Base-by-base conservation (phyloP, 164 flowering plant genomes). In the Hamamelis virginiana region DNA sequence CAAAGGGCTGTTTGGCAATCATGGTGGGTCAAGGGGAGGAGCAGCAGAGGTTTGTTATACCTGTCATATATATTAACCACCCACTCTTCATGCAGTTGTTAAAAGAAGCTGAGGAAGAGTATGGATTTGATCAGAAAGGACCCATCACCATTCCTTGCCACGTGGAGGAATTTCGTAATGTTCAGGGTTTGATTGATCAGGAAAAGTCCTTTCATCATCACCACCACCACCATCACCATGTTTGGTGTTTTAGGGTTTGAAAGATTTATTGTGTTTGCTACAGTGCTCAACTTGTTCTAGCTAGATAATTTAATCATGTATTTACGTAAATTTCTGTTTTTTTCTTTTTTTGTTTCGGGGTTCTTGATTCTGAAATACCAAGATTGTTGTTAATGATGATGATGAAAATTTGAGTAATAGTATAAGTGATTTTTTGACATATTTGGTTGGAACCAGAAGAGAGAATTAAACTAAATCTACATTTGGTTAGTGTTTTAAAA, bases 71-170 rank as follows among this genome's bases (percentile, higher is more conserved):
- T 62, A 60, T 88, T 15, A 88, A 88, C 70, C 92, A 88, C 50
- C 90, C 90, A 1, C 69, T 84, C 51, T 88, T 88, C 77, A 52
- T 67, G 73, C 68, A 78, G 72, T 63, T 88, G 53, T 56, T 88
- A 53, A 84, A 83, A 67, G 86, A 79, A 23, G 83, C 92, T 1
- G 92, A 88, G 75, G 84, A 85, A 9, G 90, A 84, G 73, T 86
- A 79, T 55, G 92, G 88, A 2, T 83, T 84, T 46, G 78, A 77
- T 38, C 89, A 86, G 33, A 56, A 78, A 23, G 92, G 92, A 0
- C 79, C 84, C 13, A 88, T 88, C 71, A 71, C 80, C 43, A 81
- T 88, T 23, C 92, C 92, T 19, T 85, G 92, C 78, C 82, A 71
- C 43, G 87, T 88, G 6, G 86, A 83, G 62, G 83, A 83, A 65